Evolutionary conservation across 495 filamentous ascomycete genomes (phyloP), one percentile per base, ranked within the genome.

Genomic region (Xylaria bambusicola): DNA sequence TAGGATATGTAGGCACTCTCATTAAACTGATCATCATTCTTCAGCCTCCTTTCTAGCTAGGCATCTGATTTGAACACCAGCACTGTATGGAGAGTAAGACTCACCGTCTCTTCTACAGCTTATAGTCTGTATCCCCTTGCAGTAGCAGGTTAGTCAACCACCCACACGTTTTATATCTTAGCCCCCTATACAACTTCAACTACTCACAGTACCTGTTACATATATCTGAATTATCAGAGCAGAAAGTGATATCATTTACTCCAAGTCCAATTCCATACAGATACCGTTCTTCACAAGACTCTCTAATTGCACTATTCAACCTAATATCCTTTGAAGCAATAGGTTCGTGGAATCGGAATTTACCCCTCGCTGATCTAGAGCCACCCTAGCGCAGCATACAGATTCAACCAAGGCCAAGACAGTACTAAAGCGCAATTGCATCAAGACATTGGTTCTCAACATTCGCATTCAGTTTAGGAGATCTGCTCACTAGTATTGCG

Each of bases 91-190:
- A 23, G 50, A 52, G 15, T 18, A 20, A 40, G 10, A 6, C 35
- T 52, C 50, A 52, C 50, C 50, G 50, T 52, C 50, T 41, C 33
- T 52, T 52, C 35, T 38, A 23, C 21, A 4, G 31, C 31, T 38
- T 36, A 27, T 38, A 15, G 36, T 38, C 6, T 38, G 3, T 13
- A 3, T 38, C 8, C 36, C 12, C 36, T 15, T 38, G 36, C n/a
- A n/a, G n/a, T n/a, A n/a, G n/a, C n/a, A n/a, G n/a, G n/a, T n/a
- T n/a, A n/a, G n/a, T n/a, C n/a, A n/a, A n/a, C n/a, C n/a, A n/a
- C n/a, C n/a, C n/a, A n/a, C n/a, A n/a, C n/a, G n/a, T n/a, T n/a
- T n/a, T n/a, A n/a, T n/a, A n/a, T n/a, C n/a, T n/a, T n/a, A n/a
- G n/a, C n/a, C n/a, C n/a, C n/a, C n/a, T n/a, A n/a, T n/a, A n/a